Conservation (phyloP, 345 rosid genomes). For the Moringa oleifera region DNA sequence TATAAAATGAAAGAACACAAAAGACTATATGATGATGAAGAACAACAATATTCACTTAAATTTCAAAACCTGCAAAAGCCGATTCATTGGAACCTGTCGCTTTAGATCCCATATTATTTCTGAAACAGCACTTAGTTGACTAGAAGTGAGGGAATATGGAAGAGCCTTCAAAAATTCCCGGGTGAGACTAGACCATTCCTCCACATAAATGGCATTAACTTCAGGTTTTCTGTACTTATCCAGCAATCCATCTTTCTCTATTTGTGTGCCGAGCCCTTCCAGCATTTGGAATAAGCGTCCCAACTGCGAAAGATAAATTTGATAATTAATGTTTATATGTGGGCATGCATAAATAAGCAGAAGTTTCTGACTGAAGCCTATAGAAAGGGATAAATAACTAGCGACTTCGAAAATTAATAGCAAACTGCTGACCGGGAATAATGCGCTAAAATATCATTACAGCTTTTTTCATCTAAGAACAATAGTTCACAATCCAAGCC, state of each 20-base stretch:
- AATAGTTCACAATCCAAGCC: background rate
- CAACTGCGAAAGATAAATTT: conserved; percentile 45
- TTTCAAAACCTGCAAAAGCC: conserved; percentile 78
- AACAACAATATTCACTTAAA: conserved; percentile 11
- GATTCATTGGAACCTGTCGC: conserved; percentile 86
- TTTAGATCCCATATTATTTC: conserved; percentile 96
- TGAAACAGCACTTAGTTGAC: conserved; percentile 82
- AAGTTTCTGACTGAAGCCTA: background rate
- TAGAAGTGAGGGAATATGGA: conserved; percentile 86
- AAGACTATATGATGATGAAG: conserved; percentile 3
- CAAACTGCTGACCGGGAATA: background rate
- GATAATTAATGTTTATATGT: conserved; percentile 13
- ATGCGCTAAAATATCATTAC: background rate
- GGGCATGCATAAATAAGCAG: conserved; percentile 1
- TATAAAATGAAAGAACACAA: no score
- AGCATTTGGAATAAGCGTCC: conserved; percentile 93
- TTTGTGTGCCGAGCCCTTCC: conserved; percentile 69
- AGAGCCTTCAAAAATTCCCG: conserved; percentile 66
- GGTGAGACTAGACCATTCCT: conserved; percentile 77
- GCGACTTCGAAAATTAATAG: background rate
- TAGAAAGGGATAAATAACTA: background rate
- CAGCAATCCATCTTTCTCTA: conserved; percentile 76
- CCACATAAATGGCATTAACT: conserved; percentile 43
- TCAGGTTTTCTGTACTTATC: conserved; percentile 69
- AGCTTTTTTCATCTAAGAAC: background rate